Percentiles rank a stretch among this genome's conserved stretches.
phyloP scores from a whole-genome alignment of 805 yeast species.

The Candida suzukii region DNA sequence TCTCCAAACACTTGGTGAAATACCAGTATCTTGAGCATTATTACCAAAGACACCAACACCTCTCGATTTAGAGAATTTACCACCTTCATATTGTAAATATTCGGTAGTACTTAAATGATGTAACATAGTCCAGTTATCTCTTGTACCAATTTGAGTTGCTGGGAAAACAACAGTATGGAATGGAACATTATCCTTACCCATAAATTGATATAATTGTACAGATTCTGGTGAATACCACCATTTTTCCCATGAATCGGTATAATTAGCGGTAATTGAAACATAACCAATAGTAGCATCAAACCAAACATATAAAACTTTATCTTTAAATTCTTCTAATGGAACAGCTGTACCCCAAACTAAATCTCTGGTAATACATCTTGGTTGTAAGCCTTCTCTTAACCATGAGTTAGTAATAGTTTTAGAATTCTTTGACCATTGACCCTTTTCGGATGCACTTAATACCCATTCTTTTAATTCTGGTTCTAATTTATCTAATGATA shows the following conservation, averaged over 20 bases:
- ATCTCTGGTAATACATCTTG: constrained; percentile 96
- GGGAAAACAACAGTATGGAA: constrained; percentile 99
- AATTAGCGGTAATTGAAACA: constrained; percentile 91
- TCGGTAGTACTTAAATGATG: constrained; percentile 93
- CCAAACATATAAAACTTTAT: constrained; percentile 96
- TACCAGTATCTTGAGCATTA: constrained; percentile 89
- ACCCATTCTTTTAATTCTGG: constrained; percentile 70
- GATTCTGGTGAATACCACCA: constrained; percentile 97
- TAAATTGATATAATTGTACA: constrained; percentile 87
- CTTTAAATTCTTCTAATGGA: constrained; percentile 77
- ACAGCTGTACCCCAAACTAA: constrained; percentile 98
- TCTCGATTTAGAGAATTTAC: constrained; percentile 97
- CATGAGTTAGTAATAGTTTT: constrained; percentile 85
- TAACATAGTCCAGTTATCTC: constrained; percentile 82
- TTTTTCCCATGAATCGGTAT: constrained; percentile 69
- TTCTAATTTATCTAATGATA: constrained; percentile 80
- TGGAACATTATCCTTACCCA: constrained; percentile 99
- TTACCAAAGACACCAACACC: constrained; percentile 98
- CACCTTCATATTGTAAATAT: constrained; percentile 95
- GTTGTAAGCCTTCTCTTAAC: constrained; percentile 87
- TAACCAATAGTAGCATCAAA: constrained; percentile 98
- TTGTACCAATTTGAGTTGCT: constrained; percentile 81
- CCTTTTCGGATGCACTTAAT: constrained; percentile 55
- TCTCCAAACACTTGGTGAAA: constrained; percentile 94
- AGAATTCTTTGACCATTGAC: constrained; percentile 90